Evolutionary conservation across 2,329 filamentous ascomycete species (phyloP), one percentile per base, ranked within the genome.

Genomic region (Alternaria gaisen): DNA sequence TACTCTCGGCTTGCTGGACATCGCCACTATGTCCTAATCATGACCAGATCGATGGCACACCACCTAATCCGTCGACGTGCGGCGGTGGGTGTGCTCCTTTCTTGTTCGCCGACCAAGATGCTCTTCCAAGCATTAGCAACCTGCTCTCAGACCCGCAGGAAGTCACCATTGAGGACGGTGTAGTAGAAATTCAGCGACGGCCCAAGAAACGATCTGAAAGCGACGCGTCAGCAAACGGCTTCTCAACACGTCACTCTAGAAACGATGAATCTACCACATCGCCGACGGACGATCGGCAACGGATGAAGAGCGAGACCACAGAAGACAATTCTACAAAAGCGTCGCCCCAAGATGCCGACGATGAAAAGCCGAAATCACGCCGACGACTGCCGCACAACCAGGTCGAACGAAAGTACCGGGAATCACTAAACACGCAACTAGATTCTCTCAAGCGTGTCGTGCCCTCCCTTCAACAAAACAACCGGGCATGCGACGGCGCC

Each of bases 321-420:
- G 68, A 72, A 22, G 70, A 72, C 8, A 71, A 69, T 3, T 70
- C 73, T 16, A 63, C 68, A 26, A 70, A 77, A 59, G 65, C 68
- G 10, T 68, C 68, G 8, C 64, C 68, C 8, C 65, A 68, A 53
- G 62, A 60, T 32, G 55, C 65, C 32, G 64, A 66, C 2, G 71
- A 72, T 2, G 68, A 68, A 3, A 79, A 78, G 58, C 66, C 72
- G 18, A 79, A 79, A 58, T 66, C 71, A 11, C 75, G 75, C 32
- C 72, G 74, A 26, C 73, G 79, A 41, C 61, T 79, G 18, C 79
- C 79, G 11, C 81, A 83, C 71, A 82, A 82, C 53, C 79, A 82
- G 61, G 80, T 83, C 54, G 81, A 83, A 63, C 79, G 80, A 47
- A 80, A 81, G 57, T 83, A 83, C 66, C 80, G 81, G 53, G 80